Evolutionary conservation across 2,329 filamentous ascomycete species (phyloP).

Genomic region (Ophiostoma fasciatum): DNA sequence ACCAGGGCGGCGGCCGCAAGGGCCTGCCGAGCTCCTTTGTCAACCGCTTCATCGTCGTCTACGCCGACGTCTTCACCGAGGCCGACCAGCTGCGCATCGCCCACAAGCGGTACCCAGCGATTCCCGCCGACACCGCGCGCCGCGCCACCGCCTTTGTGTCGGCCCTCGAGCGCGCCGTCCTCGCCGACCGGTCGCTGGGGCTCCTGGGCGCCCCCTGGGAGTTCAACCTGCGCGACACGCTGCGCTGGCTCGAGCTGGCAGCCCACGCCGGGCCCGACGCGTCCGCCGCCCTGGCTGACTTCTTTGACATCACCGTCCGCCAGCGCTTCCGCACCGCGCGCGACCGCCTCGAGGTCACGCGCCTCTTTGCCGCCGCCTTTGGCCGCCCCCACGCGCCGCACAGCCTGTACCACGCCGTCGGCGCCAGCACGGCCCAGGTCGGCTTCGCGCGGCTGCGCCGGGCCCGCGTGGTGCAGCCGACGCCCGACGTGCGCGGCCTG

Average conservation of each 20-base stretch:
- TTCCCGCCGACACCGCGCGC: slow-evolving; percentile 43
- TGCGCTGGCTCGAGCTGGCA: slow-evolving; percentile 71
- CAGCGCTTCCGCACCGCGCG: slow-evolving; percentile 66
- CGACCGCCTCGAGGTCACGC: slow-evolving; percentile 52
- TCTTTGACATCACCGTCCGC: slow-evolving; percentile 68
- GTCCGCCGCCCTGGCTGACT: slow-evolving; percentile 45
- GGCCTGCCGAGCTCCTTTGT: slow-evolving; percentile 92
- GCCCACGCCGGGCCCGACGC: not conserved
- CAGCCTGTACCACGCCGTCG: slow-evolving; percentile 59
- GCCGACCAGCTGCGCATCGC: slow-evolving; percentile 76
- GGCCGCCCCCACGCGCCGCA: slow-evolving; percentile 34
- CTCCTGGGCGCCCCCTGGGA: slow-evolving; percentile 74
- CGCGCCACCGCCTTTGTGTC: slow-evolving; percentile 70
- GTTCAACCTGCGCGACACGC: slow-evolving; percentile 81
- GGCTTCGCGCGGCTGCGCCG: slow-evolving; percentile 59
- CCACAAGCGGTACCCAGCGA: slow-evolving; percentile 54
- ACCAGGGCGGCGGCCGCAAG: slow-evolving; percentile 91
- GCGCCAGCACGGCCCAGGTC: slow-evolving; percentile 53
- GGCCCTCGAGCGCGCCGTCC: slow-evolving; percentile 57
- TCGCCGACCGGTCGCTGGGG: slow-evolving; percentile 42
- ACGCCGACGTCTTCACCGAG: slow-evolving; percentile 76
- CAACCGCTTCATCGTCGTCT: slow-evolving; percentile 95
- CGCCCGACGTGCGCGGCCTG: slow-evolving; percentile 33
- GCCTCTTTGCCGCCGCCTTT: slow-evolving; percentile 54
- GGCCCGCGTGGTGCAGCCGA: slow-evolving; percentile 36